phyloP scores from a whole-genome alignment of 495 filamentous ascomycete species.

The Tuber borchii region DNA sequence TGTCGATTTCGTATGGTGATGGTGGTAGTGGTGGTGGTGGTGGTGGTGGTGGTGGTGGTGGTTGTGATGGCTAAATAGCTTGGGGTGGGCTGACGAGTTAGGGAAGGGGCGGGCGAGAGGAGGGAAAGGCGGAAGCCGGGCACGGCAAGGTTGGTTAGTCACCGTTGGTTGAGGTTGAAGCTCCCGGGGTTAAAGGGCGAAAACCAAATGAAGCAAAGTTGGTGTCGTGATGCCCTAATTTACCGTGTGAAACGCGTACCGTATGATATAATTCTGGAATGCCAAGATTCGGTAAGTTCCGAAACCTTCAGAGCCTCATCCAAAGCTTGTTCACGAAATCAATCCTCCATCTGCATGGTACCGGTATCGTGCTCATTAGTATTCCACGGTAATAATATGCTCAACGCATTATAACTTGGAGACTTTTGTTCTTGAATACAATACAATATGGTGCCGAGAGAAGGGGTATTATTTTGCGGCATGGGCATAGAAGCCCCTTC shows the following conservation, averaged over 20 bases:
- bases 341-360: background rate
- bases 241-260: background rate
- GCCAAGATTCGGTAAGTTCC: conserved; percentile 1
- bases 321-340: background rate
- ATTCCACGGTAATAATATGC: background rate
- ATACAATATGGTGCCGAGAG: background rate
- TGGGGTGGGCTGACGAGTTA: background rate
- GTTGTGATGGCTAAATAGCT: background rate
- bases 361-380: background rate
- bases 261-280: background rate
- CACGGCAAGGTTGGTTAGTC: background rate
- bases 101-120: background rate
- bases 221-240: background rate
- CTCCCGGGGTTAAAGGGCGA: background rate
- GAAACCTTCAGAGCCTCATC: background rate
- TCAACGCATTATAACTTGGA: background rate
- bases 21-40: background rate
- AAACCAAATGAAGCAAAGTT: background rate
- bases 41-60: background rate
- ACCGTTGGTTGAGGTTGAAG: conserved; percentile 1
- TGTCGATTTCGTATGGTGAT: background rate
- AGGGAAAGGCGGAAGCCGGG: background rate
- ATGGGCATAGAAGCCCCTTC: background rate
- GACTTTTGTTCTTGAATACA: background rate
- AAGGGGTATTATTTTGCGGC: background rate